Conservation (phyloP, 2,329 filamentous ascomycete genomes). For the Hypomyces perniciosus region DNA sequence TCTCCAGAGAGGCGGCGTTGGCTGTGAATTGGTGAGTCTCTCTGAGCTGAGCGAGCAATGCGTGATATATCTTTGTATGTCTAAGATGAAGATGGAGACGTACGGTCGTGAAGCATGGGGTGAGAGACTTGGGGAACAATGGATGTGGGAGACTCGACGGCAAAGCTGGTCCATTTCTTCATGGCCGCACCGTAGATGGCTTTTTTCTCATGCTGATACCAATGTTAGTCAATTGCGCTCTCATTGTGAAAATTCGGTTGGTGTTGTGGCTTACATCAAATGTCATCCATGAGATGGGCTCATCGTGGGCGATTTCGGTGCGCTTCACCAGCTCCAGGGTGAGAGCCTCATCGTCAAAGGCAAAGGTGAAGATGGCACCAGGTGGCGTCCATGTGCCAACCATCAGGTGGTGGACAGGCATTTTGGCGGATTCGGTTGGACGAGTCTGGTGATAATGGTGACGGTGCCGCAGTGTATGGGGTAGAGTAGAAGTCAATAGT, state of each 20-base stretch:
- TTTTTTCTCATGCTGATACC: slow-evolving; percentile 64
- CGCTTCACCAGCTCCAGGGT: slow-evolving; percentile 71
- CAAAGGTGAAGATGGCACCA: slow-evolving; percentile 82
- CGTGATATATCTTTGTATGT: slow-evolving; percentile 6
- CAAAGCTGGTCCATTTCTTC: slow-evolving; percentile 88
- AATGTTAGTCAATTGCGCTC: neutral
- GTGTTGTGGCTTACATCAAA: slow-evolving; percentile 62
- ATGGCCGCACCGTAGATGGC: slow-evolving; percentile 85
- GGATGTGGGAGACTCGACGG: slow-evolving; percentile 66
- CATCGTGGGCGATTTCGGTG: slow-evolving; percentile 73
- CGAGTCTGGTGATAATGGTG: neutral
- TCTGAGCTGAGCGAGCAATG: neutral
- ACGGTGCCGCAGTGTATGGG: neutral
- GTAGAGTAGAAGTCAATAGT: neutral
- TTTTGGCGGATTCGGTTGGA: slow-evolving; percentile 26
- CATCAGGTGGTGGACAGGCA: slow-evolving; percentile 83
- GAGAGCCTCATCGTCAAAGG: slow-evolving; percentile 76
- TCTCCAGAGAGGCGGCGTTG: slow-evolving; percentile 59
- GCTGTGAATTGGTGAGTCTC: slow-evolving; percentile 37
- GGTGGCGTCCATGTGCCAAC: slow-evolving; percentile 87
- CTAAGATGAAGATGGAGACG: slow-evolving; percentile 23
- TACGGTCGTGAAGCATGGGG: slow-evolving; percentile 70
- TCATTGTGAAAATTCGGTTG: neutral
- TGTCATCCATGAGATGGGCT: slow-evolving; percentile 91
- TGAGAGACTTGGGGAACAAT: slow-evolving; percentile 72